Conservation (phyloP, 768 basidiomycete genomes). For the Podaxis sp. region DNA sequence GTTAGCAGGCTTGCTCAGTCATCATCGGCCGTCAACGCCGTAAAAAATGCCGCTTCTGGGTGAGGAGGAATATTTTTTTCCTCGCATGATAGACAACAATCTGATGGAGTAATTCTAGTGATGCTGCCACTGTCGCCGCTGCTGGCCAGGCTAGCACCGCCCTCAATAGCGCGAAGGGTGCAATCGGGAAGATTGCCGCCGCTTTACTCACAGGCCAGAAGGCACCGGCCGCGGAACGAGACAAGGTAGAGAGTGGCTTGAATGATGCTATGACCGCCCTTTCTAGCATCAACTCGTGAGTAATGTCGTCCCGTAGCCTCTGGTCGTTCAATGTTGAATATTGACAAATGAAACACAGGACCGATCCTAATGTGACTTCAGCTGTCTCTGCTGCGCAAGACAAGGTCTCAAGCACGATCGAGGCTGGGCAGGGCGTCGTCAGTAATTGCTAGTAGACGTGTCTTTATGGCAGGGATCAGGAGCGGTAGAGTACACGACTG, state of each 20-base stretch:
- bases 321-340: background rate
- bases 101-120: constrained; percentile 12
- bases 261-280: constrained; percentile 19
- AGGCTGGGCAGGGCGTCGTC: constrained; percentile 19
- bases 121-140: constrained; percentile 18
- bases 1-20: constrained; percentile 17
- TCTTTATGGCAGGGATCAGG: background rate
- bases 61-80: constrained; percentile 4
- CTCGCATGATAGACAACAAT: background rate
- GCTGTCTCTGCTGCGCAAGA: constrained; percentile 16
- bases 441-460: constrained; percentile 13
- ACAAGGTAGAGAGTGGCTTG: constrained; percentile 18
- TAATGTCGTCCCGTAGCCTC: background rate
- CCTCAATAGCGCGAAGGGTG: constrained; percentile 19
- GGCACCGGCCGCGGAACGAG: constrained; percentile 21
- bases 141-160: constrained; percentile 18
- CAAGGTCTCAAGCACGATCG: constrained; percentile 19
- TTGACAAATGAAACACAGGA: constrained; percentile 8
- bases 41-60: constrained; percentile 14
- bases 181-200: constrained; percentile 20
- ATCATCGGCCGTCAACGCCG: background rate
- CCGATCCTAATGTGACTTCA: constrained; percentile 18
- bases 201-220: constrained; percentile 17
- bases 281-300: constrained; percentile 21
- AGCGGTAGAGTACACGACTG: background rate